Evolutionary conservation across 2,329 filamentous ascomycete genomes (phyloP).

Genomic region (Cladosporium halotolerans): DNA sequence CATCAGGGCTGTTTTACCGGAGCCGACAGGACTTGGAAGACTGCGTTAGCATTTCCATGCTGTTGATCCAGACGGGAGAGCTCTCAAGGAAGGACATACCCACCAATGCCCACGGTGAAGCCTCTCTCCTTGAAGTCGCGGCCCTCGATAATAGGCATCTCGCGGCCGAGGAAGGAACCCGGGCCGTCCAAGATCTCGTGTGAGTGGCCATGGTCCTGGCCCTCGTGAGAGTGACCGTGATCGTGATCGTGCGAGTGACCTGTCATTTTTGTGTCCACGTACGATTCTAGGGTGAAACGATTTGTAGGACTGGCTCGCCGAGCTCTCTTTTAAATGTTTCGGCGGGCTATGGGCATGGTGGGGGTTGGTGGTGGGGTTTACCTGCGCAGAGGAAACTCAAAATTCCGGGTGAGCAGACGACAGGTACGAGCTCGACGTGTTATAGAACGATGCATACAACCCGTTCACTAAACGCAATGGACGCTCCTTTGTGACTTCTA

Average conservation of each 20-base stretch:
- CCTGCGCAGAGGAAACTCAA: no score
- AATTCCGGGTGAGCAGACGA: no score
- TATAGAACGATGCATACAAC: no score
- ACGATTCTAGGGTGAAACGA: background rate
- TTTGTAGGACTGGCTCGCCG: background rate
- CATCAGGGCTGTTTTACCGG: conserved; percentile 96
- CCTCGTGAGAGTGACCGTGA: conserved; percentile 37
- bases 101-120: conserved; percentile 96
- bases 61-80: background rate
- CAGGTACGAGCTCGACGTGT: no score
- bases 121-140: conserved; percentile 82
- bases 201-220: conserved; percentile 79
- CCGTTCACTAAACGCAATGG: no score
- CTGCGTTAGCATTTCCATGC: background rate
- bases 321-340: background rate
- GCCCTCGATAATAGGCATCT: conserved; percentile 89
- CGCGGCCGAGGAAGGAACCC: conserved; percentile 79
- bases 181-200: conserved; percentile 94
- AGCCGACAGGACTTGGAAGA: conserved; percentile 72
- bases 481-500: no score
- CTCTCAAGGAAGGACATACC: conserved; percentile 50
- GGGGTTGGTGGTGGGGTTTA: background rate
- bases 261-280: conserved; percentile 14
- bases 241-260: conserved; percentile 45
- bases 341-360: background rate